Evolutionary conservation across 306 rosid species (phyloP), one percentile per base, ranked within the genome.

Genomic region (Corylus americana): DNA sequence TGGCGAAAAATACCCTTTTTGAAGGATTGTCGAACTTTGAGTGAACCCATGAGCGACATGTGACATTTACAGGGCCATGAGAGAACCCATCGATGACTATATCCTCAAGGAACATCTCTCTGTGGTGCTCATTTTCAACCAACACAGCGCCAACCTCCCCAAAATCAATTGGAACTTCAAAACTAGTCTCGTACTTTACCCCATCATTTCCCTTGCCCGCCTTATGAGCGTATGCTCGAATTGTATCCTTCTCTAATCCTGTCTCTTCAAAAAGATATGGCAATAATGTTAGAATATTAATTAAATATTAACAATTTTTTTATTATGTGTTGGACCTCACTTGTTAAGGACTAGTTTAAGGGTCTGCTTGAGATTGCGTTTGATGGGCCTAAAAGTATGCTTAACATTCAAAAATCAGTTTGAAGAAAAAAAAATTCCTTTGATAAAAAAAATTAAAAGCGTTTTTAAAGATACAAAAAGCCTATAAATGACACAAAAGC

Each of bases 91-190:
- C 27, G 5, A 92, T 75, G 53, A 74, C 57, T 1, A 92, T 89
- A 37, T 81, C 82, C 78, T 88, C 83, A 7, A 92, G 58, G 79
- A 69, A 92, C 86, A 87, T 89, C 86, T 92, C 97, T n/a, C 25
- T 82, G 83, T 84, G 94, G 82, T 90, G 93, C 76, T 90, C 94
- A 83, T 92, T 92, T 86, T 84, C 92, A 12, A 92, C 87, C 44
- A 83, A n/a, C 35, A 92, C 62, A 5, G 92, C 94, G 45, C 97
- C 97, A 53, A 90, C 74, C 20, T 53, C 84, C 4, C 97, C 93
- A 70, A 92, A 92, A 59, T 84, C 93, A 7, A 11, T 16, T 73
- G 93, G 87, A 25, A 92, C 79, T 70, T 67, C 76, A 51, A 92
- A 85, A 71, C 42, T 74, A 0, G 89, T 49, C 77, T 84, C 93